Evolutionary conservation across 2,329 filamentous ascomycete genomes (phyloP), one percentile per base, ranked within the genome.

Genomic region (Pseudogymnoascus sp.): DNA sequence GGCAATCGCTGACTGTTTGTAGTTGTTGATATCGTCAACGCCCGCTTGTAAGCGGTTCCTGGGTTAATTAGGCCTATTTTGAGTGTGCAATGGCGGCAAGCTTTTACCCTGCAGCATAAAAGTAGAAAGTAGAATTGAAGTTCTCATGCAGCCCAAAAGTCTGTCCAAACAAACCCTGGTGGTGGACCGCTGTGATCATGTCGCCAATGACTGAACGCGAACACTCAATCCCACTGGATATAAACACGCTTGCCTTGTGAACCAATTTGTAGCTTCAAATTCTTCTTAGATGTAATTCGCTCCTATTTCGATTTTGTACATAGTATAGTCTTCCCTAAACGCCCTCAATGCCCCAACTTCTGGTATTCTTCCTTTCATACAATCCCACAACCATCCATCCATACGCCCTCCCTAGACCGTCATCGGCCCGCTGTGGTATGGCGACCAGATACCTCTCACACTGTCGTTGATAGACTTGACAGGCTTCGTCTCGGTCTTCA

Each of bases 21-120:
- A 82, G 80, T 89, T 73, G 83, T 88, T 71, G 85, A 89, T 70
- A 89, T 89, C 71, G 84, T 89, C 81, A 89, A 89, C 76, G 79
- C 82, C 70, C 83, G 70, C 65, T 65, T 74, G 67, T 74, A 67
- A 72, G 44, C n/a, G 25, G 28, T 42, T 62, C 11, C 8, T 31
- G 16, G 46, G 46, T 31, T 53, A 31, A 53, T 1, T 31, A 6
- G 25, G 46, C 46, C 46, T 31, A 53, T 53, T 18, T 18, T 53
- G 46, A 18, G 46, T 50, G 44, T 34, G 46, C 25, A 53, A 53
- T 53, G 46, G 46, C 25, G 61, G 42, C 38, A 31, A 61, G 21
- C 38, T 40, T 44, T 42, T 61, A 61, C 25, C 28, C 37, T 44
- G 25, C 60, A 46, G 42, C 38, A 31, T 37, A 44, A 46, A 44